A percentile compares a stretch with the other conserved stretches of the same genome.
Evolutionary conservation across 139 green algal genomes (phyloP).

Genomic region (Closterium sp.): DNA sequence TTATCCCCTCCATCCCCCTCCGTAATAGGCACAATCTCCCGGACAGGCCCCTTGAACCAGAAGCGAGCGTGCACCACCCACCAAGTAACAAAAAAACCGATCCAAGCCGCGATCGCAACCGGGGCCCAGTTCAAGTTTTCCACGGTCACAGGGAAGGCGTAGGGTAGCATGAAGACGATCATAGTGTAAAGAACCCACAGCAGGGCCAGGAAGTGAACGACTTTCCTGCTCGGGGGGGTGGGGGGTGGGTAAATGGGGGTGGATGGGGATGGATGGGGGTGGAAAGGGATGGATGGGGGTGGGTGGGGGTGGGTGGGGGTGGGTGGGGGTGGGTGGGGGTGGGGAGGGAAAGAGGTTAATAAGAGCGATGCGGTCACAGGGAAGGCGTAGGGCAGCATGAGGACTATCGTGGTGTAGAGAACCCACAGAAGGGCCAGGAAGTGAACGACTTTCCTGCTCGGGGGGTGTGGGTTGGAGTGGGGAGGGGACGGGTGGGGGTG

Average conservation of each 20-base stretch:
- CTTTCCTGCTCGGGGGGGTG: not conserved
- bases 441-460: not conserved
- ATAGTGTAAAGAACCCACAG: conserved; percentile 17
- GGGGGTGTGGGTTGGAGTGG: too few species aligned
- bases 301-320: too few species aligned
- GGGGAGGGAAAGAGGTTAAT: too few species aligned
- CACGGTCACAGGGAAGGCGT: not conserved
- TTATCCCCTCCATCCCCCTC: too few species aligned
- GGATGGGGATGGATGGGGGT: too few species aligned
- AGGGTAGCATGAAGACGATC: conserved; percentile 14
- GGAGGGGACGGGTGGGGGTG: too few species aligned
- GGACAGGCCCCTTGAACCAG: conserved; percentile 11
- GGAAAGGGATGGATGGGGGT: too few species aligned
- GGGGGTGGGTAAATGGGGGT: too few species aligned
- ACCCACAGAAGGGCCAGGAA: not conserved
- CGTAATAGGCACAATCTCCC: too few species aligned
- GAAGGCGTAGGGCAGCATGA: not conserved
- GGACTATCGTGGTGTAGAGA: not conserved
- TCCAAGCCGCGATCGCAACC: not conserved
- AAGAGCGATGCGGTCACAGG: too few species aligned
- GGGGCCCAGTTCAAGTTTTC: conserved; percentile 28
- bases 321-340: too few species aligned
- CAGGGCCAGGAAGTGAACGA: conserved; percentile 11
- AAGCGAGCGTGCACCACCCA: conserved; percentile 5
- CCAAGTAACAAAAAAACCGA: not conserved